Percentiles rank a stretch among this genome's conserved stretches.
Evolutionary conservation across 2,329 filamentous ascomycete genomes (phyloP).

Genomic region (Paradendryphiella salina): DNA sequence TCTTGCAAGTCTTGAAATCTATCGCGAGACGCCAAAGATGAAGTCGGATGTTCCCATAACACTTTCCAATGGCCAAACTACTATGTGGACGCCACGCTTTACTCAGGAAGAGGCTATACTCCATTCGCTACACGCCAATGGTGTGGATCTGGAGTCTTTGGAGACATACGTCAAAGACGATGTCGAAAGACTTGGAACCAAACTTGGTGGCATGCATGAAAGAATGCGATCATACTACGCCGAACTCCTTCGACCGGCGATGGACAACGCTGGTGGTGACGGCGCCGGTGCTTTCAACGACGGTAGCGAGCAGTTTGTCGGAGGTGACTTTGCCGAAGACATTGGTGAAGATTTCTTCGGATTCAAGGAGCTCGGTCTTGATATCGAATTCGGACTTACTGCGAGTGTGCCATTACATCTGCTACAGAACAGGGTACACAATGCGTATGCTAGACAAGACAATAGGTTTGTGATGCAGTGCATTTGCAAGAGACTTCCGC

Average conservation of each 20-base stretch:
- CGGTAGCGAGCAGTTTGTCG: conserved; percentile 94
- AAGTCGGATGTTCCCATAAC: conserved; percentile 52
- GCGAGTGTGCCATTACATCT: conserved; percentile 92
- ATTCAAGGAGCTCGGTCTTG: conserved; percentile 91
- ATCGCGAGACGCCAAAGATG: conserved; percentile 80
- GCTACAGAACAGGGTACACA: conserved; percentile 86
- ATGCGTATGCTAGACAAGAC: conserved; percentile 77
- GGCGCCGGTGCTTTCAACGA: conserved; percentile 92
- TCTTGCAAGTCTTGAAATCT: conserved; percentile 75
- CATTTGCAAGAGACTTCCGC: conserved; percentile 5
- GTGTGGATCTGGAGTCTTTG: conserved; percentile 76
- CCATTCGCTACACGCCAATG: conserved; percentile 82
- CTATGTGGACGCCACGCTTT: conserved; percentile 67
- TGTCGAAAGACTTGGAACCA: conserved; percentile 79
- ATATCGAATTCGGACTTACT: conserved; percentile 85
- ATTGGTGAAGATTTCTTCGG: conserved; percentile 99
- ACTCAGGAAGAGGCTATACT: conserved; percentile 83
- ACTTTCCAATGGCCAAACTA: conserved; percentile 33
- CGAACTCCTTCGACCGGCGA: conserved; percentile 88
- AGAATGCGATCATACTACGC: conserved; percentile 90
- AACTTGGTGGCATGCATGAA: conserved; percentile 83
- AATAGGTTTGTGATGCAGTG: conserved; percentile 53
- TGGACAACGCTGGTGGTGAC: conserved; percentile 76
- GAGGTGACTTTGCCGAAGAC: conserved; percentile 95
- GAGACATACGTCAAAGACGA: conserved; percentile 92